Base-by-base conservation (phyloP, 345 rosid species). In the Citrus sp. region DNA sequence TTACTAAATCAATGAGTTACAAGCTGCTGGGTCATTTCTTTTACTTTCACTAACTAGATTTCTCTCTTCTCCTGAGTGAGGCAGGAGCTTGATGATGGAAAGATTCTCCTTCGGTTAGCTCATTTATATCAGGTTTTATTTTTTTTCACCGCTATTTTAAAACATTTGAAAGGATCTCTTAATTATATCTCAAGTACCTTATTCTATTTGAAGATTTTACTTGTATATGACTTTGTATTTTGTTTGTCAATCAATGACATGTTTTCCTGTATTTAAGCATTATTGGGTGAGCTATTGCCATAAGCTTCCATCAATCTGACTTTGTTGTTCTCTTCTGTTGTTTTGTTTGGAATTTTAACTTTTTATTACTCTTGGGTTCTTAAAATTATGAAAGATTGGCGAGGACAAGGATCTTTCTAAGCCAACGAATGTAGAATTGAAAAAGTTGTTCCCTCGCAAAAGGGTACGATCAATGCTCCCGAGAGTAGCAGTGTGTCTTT, bases 41-140 rank as follows among this genome's bases (percentile, higher is more conserved):
- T 67, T 72, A 70, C 22, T 67, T 59, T 37, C 40, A 64, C 66
- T 74, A 63, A 79, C 69, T 54, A 70, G 18, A 56, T n/a, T 58
- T 32, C 22, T 60, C 42, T 22, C 51, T 75, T 64, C 16, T 27
- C 35, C 30, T 75, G 35, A 35, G 74, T 46, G 24, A 56, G 60
- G 64, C 91, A 93, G 99, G 98, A 93, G 77, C 89, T 95, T 82
- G 90, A 89, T 59, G 90, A 82, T 74, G 93, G 98, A 71, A 90
- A 86, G 55, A 87, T 89, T 75, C 95, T 95, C 74, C 87, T 95
- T 68, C 94, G 99, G 55, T 78, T 95, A 59, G 99, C 98, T 6
- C 99, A 95, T 88, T 79, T 93, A 71, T 93, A 87, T 1, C 94
- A 95, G 98, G 99, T 93, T 80, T 70, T 55, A n/a, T 9, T 40